Conservation (phyloP, 23 red algal species). For the Agarophyton chilense region DNA sequence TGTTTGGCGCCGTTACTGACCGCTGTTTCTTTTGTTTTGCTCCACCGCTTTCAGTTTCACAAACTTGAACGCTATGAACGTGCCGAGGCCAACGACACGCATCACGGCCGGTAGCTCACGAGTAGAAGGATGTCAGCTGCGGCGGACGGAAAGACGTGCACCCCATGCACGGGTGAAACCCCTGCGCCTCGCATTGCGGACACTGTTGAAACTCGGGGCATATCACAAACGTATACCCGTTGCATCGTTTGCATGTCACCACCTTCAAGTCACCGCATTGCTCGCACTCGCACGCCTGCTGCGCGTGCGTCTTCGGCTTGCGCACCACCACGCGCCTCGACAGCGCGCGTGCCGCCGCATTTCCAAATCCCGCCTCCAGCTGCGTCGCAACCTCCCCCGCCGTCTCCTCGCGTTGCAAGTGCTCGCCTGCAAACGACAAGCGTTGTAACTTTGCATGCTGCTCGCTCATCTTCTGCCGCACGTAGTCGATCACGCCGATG, state of each 20-base stretch:
- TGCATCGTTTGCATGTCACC: conserved; percentile 48
- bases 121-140: conserved; percentile 39
- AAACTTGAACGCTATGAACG: conserved; percentile 60
- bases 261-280: not conserved
- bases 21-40: not conserved
- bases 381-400: not conserved
- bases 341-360: not conserved
- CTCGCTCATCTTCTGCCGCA: not conserved
- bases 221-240: conserved; percentile 42
- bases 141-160: conserved; percentile 56
- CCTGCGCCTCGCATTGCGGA: conserved; percentile 32
- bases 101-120: not conserved
- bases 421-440: not conserved
- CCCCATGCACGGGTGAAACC: conserved; percentile 40
- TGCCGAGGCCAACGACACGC: not conserved
- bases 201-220: conserved; percentile 42
- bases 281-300: not conserved
- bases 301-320: too few relatives aligned
- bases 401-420: not conserved
- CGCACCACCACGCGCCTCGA: not conserved
- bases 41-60: not conserved
- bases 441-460: not conserved
- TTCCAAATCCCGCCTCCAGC: not conserved
- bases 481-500: conserved; percentile 17
- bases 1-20: not conserved